phyloP scores from a whole-genome alignment of 257 asterid genomes.

The Osmanthus fragrans region DNA sequence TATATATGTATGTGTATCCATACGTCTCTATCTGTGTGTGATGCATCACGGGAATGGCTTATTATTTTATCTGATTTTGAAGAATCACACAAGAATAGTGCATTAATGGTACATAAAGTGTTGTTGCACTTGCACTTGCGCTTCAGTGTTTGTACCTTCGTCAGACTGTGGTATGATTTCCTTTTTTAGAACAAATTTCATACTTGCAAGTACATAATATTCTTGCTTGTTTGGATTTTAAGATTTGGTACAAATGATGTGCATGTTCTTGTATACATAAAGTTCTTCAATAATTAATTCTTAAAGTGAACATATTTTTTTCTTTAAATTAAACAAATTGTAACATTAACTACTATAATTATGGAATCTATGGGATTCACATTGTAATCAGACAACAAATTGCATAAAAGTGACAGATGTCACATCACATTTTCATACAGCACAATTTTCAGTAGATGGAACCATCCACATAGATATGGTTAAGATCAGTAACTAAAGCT shows the following conservation, averaged over 20 bases:
- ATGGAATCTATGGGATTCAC: neutral
- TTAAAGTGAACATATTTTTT: neutral
- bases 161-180: neutral
- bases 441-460: neutral
- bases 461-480: neutral
- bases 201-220: neutral
- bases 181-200: neutral
- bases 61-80: neutral
- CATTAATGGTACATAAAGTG: neutral
- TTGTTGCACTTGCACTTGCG: slow-evolving; percentile 2
- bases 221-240: neutral
- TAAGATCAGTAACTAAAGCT: neutral
- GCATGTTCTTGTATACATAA: neutral
- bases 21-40: slow-evolving; percentile 1
- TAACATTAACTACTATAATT: neutral
- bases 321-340: neutral
- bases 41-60: neutral
- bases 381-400: neutral
- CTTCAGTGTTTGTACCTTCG: slow-evolving; percentile 7
- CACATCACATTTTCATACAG: neutral
- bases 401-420: neutral
- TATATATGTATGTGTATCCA: slow-evolving; percentile 23
- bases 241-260: neutral
- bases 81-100: neutral
- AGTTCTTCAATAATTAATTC: neutral